phyloP scores from a whole-genome alignment of 192 early-diverging fungal species.

The Rhizoclosmatium globosum region DNA sequence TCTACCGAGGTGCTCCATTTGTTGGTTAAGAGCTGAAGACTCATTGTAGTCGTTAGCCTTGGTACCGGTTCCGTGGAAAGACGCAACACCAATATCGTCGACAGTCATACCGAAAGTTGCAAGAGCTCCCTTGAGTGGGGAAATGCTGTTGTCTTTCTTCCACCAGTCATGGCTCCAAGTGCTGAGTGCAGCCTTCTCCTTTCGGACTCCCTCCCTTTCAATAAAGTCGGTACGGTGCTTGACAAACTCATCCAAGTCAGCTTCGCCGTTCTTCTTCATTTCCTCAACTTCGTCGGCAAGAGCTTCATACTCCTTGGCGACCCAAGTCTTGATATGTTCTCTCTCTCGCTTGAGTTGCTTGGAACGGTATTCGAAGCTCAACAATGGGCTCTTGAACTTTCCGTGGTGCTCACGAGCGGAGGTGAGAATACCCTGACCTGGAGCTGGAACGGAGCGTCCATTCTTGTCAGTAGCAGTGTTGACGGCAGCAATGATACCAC shows the following conservation, averaged over 20 bases:
- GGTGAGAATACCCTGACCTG: conserved; percentile 92
- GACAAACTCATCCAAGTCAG: conserved; percentile 53
- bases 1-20: conserved; percentile 87
- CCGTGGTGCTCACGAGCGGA: conserved; percentile 77
- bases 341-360: conserved; percentile 77
- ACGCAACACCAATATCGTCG: conserved; percentile 93
- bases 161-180: conserved; percentile 87
- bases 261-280: conserved; percentile 49
- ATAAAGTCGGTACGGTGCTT: conserved; percentile 62
- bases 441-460: conserved; percentile 92
- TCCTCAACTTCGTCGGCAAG: conserved; percentile 73
- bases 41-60: conserved; percentile 97
- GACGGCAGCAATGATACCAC: conserved; percentile 87
- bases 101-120: conserved; percentile 87
- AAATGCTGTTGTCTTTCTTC: conserved; percentile 72
- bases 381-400: conserved; percentile 65
- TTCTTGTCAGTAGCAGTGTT: conserved; percentile 95
- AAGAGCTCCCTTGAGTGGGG: conserved; percentile 87
- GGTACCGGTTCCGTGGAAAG: conserved; percentile 96
- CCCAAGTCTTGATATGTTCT: conserved; percentile 81
- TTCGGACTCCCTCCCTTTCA: conserved; percentile 55
- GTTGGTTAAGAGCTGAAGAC: conserved; percentile 82
- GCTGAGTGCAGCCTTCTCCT: conserved; percentile 76
- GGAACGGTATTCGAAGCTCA: conserved; percentile 85
- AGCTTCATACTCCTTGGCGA: conserved; percentile 77